These are phyloP conservation scores for Nannochloris sp. DNA, from an alignment of 139 green algal genomes.

Conservation along the genomic window DNA sequence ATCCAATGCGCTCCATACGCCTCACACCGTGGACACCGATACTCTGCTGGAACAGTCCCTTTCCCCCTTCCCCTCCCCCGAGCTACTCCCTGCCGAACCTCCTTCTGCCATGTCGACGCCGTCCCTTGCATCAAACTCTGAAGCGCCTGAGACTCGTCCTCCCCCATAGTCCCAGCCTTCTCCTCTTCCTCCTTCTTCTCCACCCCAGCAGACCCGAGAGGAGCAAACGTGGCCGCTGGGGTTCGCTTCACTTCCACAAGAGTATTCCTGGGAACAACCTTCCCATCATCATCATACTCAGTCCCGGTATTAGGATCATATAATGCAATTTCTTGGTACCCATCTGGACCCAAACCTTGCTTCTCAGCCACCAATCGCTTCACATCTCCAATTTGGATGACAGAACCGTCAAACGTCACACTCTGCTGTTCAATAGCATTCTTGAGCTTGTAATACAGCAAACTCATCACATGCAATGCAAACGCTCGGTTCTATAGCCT, in stretches of 20 bases:
- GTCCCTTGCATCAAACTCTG: slow-evolving; percentile 21
- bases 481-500: not conserved
- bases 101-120: slow-evolving; percentile 18
- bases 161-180: slow-evolving; percentile 3
- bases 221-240: slow-evolving; percentile 26
- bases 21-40: slow-evolving; percentile 32
- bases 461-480: slow-evolving; percentile 7
- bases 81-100: slow-evolving; percentile 29
- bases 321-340: slow-evolving; percentile 49
- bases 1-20: slow-evolving; percentile 40
- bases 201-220: slow-evolving; percentile 10
- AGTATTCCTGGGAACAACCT: slow-evolving; percentile 51
- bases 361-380: slow-evolving; percentile 69
- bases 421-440: slow-evolving; percentile 34
- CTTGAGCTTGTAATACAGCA: slow-evolving; percentile 15
- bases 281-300: slow-evolving; percentile 50
- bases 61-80: slow-evolving; percentile 18
- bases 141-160: slow-evolving; percentile 23
- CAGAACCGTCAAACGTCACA: slow-evolving; percentile 61
- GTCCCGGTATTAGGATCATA: slow-evolving; percentile 42
- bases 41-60: slow-evolving; percentile 14
- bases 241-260: slow-evolving; percentile 58
- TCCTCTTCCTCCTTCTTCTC: not conserved
- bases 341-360: slow-evolving; percentile 54
- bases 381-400: slow-evolving; percentile 64